Evolutionary conservation across 345 rosid genomes (phyloP).

Genomic region (Citrus inodora): DNA sequence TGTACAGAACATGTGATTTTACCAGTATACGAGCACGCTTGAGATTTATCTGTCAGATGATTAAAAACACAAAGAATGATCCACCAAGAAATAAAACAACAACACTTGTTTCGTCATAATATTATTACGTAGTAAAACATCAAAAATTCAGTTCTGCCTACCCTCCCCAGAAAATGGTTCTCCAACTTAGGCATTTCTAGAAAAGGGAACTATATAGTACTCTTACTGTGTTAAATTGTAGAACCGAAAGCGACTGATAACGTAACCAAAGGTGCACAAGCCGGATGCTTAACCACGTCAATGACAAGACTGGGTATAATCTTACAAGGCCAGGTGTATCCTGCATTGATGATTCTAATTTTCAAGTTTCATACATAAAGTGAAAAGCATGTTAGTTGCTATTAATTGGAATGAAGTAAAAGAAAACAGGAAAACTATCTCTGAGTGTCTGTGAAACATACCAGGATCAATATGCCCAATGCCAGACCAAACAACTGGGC

Average conservation of each 20-base stretch:
- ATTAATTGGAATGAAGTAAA: neutral
- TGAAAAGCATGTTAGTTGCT: neutral
- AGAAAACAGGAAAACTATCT: neutral
- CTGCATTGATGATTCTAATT: conserved; percentile 40
- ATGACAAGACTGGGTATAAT: conserved; percentile 59
- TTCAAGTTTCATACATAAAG: conserved; percentile 18
- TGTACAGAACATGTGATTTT: conserved; percentile 59
- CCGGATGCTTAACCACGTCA: conserved; percentile 73
- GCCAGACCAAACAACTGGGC: conserved; percentile 92
- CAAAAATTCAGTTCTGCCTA: neutral
- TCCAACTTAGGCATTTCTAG: neutral
- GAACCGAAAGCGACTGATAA: conserved; percentile 73
- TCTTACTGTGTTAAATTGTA: conserved; percentile 66
- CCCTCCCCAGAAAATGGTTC: neutral
- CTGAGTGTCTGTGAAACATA: conserved; percentile 22
- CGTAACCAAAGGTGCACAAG: conserved; percentile 90
- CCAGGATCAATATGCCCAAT: conserved; percentile 82
- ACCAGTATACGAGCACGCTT: conserved; percentile 90
- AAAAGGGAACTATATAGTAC: conserved; percentile 4
- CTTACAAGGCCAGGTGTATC: conserved; percentile 82
- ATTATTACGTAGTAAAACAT: neutral
- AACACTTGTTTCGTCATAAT: neutral
- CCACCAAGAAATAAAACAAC: neutral
- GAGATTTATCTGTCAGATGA: conserved; percentile 66
- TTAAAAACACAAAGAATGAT: conserved; percentile 4